Base-by-base conservation (phyloP, 2,329 filamentous ascomycete species). In the Pezicula neosporulosa region DNA sequence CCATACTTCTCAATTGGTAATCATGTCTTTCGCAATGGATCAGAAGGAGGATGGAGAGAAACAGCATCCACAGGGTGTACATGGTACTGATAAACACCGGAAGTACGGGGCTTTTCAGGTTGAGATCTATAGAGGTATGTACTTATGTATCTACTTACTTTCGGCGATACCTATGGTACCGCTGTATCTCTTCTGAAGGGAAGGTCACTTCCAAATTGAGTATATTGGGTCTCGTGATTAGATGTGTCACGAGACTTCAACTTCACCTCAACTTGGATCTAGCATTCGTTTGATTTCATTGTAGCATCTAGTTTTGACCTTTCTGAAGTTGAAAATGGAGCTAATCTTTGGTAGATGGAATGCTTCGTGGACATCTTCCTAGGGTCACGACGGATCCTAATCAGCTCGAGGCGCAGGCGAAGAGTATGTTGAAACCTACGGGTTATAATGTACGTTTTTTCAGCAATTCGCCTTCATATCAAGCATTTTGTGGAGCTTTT, bases 381-480 rank as follows among this genome's bases (percentile, higher is more conserved):
- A 66, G 69, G 28, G 74, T 83, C 42, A 85, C 81, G 0, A 85
- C 82, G 2, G 77, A 85, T 49, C 77, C 81, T 6, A 80, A 77
- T 55, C 71, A 72, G 48, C 71, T 85, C 3, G 77, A 85, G 59
- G 71, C 73, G 27, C 76, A 82, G 58, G 83, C 83, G 2, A 70
- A 70, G 47, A 67, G 74, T 49, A 66, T 64, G 13, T 71, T 85
- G 66, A 65, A 68, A 18, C 65, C 68, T 2, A 71, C 73, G 10
- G 70, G 75, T 7, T 86, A 78, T 62, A 79, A 79, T 55, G 28
- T 30, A 30, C 28, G 28, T 30, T 3, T 3, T 12, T 12, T 12
- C 28, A 30, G 10, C 4, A 30, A 7, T 7, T 7, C 28, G 4
- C 28, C 28, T 30, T 12, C 28, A 30, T 30, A 12, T 30, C 10